phyloP scores from a whole-genome alignment of 1,139 yeast species.

The Diutina ranongensis region DNA sequence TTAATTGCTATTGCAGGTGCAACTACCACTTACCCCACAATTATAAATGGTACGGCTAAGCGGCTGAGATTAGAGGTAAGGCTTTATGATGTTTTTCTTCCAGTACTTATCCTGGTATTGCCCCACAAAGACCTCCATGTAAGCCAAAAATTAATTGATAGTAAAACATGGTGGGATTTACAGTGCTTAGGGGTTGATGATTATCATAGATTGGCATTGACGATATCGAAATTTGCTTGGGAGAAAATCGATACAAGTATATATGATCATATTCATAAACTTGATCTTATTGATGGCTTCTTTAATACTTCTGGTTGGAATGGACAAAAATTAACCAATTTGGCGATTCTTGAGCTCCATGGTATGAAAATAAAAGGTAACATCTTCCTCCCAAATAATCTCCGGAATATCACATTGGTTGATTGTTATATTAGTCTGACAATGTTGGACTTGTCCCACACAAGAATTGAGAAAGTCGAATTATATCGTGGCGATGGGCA shows the following conservation, averaged over 20 bases:
- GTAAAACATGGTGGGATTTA: not conserved
- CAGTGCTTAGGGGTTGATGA: not conserved
- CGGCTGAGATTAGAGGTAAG: not conserved
- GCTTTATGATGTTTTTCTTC: not conserved
- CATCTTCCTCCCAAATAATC: not conserved
- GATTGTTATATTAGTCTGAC: not conserved
- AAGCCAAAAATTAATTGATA: not conserved
- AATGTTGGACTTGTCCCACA: not conserved
- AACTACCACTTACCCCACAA: not conserved
- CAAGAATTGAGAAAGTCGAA: not conserved
- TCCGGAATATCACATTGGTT: not conserved
- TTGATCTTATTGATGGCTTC: conserved; percentile 1
- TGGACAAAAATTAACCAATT: not conserved
- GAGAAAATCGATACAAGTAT: not conserved
- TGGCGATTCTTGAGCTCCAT: not conserved
- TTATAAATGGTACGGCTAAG: not conserved
- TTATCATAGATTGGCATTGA: not conserved
- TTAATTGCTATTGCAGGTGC: not conserved
- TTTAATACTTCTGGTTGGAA: not conserved
- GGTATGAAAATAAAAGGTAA: not conserved
- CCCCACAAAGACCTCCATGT: not conserved
- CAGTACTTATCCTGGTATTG: not conserved
- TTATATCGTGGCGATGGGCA: not conserved
- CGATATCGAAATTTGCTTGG: not conserved
- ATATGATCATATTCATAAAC: not conserved